Evolutionary conservation across 2,329 filamentous ascomycete genomes (phyloP).

Genomic region (Aspergillus aculeatus): DNA sequence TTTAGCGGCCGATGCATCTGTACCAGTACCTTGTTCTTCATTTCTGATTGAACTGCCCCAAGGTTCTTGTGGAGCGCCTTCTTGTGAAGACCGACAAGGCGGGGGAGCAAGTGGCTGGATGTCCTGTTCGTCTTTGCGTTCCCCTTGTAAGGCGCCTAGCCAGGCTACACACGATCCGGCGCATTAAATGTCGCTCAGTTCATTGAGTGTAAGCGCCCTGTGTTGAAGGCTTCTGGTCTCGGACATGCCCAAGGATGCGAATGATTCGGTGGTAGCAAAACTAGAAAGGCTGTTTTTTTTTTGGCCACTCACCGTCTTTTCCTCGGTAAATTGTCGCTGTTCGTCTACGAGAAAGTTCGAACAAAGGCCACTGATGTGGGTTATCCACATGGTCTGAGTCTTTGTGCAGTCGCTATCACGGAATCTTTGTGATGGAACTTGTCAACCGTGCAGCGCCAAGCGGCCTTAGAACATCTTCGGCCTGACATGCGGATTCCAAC

Average conservation of each 20-base stretch:
- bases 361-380: neutral
- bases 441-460: slow-evolving; percentile 20
- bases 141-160: slow-evolving; percentile 1
- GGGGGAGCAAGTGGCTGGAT: slow-evolving; percentile 4
- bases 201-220: neutral
- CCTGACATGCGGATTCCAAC: slow-evolving; percentile 4
- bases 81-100: slow-evolving; percentile 14
- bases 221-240: neutral
- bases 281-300: neutral
- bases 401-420: slow-evolving; percentile 3
- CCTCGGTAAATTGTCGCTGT: neutral
- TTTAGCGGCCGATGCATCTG: slow-evolving; percentile 20
- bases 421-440: slow-evolving; percentile 17
- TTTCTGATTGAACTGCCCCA: slow-evolving; percentile 14
- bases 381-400: slow-evolving; percentile 10
- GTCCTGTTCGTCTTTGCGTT: neutral
- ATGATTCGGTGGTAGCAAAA: neutral
- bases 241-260: neutral
- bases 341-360: neutral
- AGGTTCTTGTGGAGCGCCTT: slow-evolving; percentile 2
- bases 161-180: neutral
- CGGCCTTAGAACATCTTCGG: slow-evolving; percentile 6
- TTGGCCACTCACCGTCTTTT: slow-evolving; percentile 5
- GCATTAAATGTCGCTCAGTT: neutral
- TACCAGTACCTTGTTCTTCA: slow-evolving; percentile 6